These are phyloP conservation scores for Ananas comosus DNA, from an alignment of 176 grass and related monocot species.

Conservation along the genomic window DNA sequence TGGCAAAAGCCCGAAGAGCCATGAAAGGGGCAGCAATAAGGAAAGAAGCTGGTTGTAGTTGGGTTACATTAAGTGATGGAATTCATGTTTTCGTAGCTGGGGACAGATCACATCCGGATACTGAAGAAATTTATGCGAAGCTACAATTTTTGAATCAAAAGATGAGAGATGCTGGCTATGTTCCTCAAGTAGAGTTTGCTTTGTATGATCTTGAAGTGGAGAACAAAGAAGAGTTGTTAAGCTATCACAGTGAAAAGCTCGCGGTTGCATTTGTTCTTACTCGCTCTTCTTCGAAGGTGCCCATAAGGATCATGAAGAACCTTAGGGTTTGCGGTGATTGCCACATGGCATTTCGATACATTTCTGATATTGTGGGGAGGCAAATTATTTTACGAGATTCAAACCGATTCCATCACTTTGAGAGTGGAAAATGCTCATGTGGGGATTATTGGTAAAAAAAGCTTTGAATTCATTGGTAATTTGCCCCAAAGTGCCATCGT, in stretches of 20 bases:
- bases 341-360: constrained; percentile 60
- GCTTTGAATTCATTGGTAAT: background rate
- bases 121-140: constrained; percentile 59
- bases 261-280: constrained; percentile 65
- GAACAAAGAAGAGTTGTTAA: constrained; percentile 64
- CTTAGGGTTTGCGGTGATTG: constrained; percentile 72
- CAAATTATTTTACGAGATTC: constrained; percentile 64
- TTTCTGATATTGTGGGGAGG: constrained; percentile 48
- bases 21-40: constrained; percentile 36
- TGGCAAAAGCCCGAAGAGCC: constrained; percentile 39
- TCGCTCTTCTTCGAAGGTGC: constrained; percentile 33
- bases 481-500: too few relatives aligned
- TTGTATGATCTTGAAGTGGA: constrained; percentile 65
- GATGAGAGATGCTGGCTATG: constrained; percentile 53
- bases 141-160: constrained; percentile 48
- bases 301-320: constrained; percentile 83
- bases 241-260: constrained; percentile 72
- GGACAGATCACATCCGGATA: constrained; percentile 67
- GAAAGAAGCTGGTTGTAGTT: constrained; percentile 78
- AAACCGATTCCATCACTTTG: constrained; percentile 67
- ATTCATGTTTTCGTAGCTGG: constrained; percentile 66
- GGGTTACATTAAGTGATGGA: constrained; percentile 62
- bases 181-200: constrained; percentile 45
- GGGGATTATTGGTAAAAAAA: constrained; percentile 56
- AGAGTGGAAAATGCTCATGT: constrained; percentile 66